Evolutionary conservation across 768 basidiomycete species (phyloP), one percentile per base, ranked within the genome.

Genomic region (Boletus huronensis): DNA sequence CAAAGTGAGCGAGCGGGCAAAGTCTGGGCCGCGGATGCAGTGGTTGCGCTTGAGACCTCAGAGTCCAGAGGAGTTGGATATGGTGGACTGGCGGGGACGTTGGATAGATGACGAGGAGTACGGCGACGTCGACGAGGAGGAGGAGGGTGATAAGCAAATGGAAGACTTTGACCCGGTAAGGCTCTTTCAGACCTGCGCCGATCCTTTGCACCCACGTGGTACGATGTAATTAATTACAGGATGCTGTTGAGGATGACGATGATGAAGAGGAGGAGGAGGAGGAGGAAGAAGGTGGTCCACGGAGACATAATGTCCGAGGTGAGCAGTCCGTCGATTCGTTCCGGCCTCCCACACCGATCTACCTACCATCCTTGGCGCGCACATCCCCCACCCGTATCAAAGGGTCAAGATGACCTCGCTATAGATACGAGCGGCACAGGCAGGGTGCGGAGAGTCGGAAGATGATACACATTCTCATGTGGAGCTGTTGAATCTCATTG

Each of bases 1-100:
- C 80, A 91, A 88, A 73, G 96, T 99, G 26, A 94, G 88, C 67
- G 97, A 99, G 70, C 79, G 91, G 48, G 93, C 97, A 11, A 90
- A 93, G 70, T 90, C 84, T 63, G 97, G 97, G 5, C 97, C 97
- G 14, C 80, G 97, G 54, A 98, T 99, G 95, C 87, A 88, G 65
- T 99, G 97, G 97, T 71, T 98, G 70, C 79, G 97, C 51, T 70
- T 93, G 70, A 78, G 96, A 54, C 96, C 96, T 31, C 85, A 88
- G 69, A 84, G 78, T 54, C 80, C 85, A 2, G 81, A 82, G 51
- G 92, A 95, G 63, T 71, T 98, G 63, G 92, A 94, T 61, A 76
- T 79, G 64, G 94, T 97, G 29, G 95, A 97, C 69, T 93, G 87
- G 84, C 80, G 89, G 54, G 95, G 95, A 6, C 76, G 89, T 47